phyloP scores from a whole-genome alignment of 2,329 filamentous ascomycete genomes.

The Alternaria gaisen region DNA sequence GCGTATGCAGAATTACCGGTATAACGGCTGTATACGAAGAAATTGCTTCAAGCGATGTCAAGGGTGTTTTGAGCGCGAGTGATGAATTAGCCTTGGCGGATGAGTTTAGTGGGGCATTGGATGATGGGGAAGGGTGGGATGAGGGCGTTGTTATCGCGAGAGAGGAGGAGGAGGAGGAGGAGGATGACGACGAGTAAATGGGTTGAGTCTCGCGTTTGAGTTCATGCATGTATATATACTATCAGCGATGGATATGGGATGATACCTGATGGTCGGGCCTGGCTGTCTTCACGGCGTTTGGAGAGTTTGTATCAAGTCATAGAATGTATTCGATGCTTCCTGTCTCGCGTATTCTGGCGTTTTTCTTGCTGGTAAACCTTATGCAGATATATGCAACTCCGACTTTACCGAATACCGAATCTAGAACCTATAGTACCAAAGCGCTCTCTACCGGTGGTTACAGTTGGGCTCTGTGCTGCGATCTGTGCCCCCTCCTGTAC shows the following conservation, averaged over 20 bases:
- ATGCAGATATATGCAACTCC: neutral
- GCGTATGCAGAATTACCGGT: slow-evolving; percentile 53
- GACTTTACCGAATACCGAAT: slow-evolving; percentile 38
- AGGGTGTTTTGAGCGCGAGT: slow-evolving; percentile 54
- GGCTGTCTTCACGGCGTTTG: slow-evolving; percentile 6
- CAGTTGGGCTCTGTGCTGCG: slow-evolving; percentile 45
- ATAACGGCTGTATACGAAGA: slow-evolving; percentile 55
- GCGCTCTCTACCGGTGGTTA: slow-evolving; percentile 37
- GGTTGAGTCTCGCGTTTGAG: neutral
- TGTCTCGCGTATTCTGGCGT: neutral
- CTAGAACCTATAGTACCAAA: slow-evolving; percentile 48
- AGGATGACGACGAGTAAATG: slow-evolving; percentile 20
- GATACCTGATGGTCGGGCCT: slow-evolving; percentile 7
- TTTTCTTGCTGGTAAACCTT: neutral
- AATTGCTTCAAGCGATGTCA: slow-evolving; percentile 53
- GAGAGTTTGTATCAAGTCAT: neutral
- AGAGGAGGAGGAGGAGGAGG: slow-evolving; percentile 37
- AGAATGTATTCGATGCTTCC: neutral
- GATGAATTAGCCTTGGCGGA: slow-evolving; percentile 51
- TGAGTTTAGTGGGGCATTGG: slow-evolving; percentile 40
- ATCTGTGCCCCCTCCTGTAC: slow-evolving; percentile 48
- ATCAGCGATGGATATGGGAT: neutral
- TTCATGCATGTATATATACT: neutral
- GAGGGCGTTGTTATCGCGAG: slow-evolving; percentile 35
- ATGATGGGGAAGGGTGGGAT: slow-evolving; percentile 44